These are phyloP conservation scores for Ustilago lituana DNA, from an alignment of 1,284 basidiomycete species.

Conservation along the genomic window DNA sequence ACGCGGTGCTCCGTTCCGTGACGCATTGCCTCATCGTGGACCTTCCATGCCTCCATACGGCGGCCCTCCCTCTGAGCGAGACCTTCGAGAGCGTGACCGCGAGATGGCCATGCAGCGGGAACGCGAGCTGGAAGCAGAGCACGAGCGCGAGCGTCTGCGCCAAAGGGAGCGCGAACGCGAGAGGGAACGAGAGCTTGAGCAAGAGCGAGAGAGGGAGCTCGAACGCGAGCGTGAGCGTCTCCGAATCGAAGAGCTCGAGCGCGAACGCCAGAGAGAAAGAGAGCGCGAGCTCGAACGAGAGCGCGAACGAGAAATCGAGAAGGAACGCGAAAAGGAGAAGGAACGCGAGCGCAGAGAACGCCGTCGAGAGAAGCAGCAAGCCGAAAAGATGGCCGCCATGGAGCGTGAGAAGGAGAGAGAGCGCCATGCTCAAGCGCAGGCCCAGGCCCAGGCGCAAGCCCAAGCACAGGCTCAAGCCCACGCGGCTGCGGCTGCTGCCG, in stretches of 20 bases:
- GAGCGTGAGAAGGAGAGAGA: slow-evolving; percentile 43
- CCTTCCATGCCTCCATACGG: slow-evolving; percentile 37
- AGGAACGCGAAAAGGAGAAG: slow-evolving; percentile 37
- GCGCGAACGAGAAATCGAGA: slow-evolving; percentile 37
- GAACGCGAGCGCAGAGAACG: slow-evolving; percentile 40
- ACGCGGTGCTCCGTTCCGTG: slow-evolving; percentile 21
- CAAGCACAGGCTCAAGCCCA: slow-evolving; percentile 45
- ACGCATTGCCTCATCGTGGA: slow-evolving; percentile 17
- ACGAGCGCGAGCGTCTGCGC: slow-evolving; percentile 32
- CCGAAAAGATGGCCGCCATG: slow-evolving; percentile 39
- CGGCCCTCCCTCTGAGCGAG: slow-evolving; percentile 19
- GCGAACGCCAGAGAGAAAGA: slow-evolving; percentile 21
- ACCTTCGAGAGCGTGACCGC: slow-evolving; percentile 27
- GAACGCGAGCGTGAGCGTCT: slow-evolving; percentile 25
- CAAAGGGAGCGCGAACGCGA: slow-evolving; percentile 17
- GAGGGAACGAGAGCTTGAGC: slow-evolving; percentile 24
- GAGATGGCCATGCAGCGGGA: slow-evolving; percentile 29
- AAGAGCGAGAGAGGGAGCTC: slow-evolving; percentile 24
- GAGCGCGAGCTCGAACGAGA: slow-evolving; percentile 32
- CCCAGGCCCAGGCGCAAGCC: slow-evolving; percentile 38
- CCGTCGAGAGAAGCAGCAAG: slow-evolving; percentile 44
- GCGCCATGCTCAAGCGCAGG: slow-evolving; percentile 31
- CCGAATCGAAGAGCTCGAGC: slow-evolving; percentile 32
- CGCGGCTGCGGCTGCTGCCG: slow-evolving; percentile 31
- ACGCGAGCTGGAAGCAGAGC: slow-evolving; percentile 25